phyloP scores from a whole-genome alignment of 73 alveolate species.

The Symbiodinium pilosum region DNA sequence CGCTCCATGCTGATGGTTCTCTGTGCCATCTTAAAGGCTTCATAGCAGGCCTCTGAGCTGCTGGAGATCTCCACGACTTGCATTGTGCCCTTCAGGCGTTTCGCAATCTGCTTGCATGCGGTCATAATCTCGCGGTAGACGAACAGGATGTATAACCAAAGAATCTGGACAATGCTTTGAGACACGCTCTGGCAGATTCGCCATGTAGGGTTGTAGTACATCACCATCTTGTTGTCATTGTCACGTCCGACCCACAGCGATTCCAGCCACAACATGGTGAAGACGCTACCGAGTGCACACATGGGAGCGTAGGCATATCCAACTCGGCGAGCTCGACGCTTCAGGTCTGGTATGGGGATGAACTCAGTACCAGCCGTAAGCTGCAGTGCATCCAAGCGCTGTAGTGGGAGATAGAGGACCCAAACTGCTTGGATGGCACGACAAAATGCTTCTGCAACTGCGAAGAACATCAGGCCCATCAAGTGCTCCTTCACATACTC shows the following conservation, averaged over 20 bases:
- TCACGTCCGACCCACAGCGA: neutral
- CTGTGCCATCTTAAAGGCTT: constrained; percentile 4
- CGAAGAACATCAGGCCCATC: too few species aligned
- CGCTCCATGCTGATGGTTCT: neutral
- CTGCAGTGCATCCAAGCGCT: constrained; percentile 18
- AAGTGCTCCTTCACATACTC: too few species aligned
- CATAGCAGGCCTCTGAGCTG: neutral
- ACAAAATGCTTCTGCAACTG: too few species aligned
- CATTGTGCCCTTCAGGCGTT: neutral
- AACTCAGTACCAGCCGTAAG: neutral
- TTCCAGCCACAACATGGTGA: neutral
- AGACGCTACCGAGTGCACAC: too few species aligned
- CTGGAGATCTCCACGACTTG: constrained; percentile 40
- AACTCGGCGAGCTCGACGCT: constrained; percentile 6
- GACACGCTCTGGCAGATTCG: neutral
- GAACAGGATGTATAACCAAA: neutral
- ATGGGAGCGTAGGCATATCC: too few species aligned
- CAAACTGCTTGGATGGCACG: neutral
- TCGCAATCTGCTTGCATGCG: neutral
- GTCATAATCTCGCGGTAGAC: constrained; percentile 38
- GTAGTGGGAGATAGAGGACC: constrained; percentile 3
- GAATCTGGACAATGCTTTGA: neutral
- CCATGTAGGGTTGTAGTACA: neutral
- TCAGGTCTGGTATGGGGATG: constrained; percentile 35
- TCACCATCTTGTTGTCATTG: neutral